These are phyloP conservation scores for Aspergillus floridensis DNA, from an alignment of 2,329 filamentous ascomycete species.

Conservation along the genomic window DNA sequence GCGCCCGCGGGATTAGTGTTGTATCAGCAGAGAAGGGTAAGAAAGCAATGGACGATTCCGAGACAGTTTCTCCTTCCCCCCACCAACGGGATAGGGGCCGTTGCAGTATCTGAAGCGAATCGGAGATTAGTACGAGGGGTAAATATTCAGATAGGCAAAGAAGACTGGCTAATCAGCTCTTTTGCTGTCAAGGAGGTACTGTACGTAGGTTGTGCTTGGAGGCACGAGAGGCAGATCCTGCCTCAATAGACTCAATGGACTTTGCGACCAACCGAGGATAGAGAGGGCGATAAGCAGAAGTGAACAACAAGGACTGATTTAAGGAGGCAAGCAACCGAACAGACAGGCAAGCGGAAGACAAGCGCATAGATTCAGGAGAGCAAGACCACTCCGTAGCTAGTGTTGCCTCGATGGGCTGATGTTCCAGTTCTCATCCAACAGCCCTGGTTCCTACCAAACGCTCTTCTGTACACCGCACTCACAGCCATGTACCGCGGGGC, in stretches of 20 bases:
- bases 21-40: neutral
- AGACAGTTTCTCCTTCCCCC: neutral
- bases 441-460: slow-evolving; percentile 2
- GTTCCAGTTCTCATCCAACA: slow-evolving; percentile 3
- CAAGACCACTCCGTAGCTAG: neutral
- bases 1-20: neutral
- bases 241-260: neutral
- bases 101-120: slow-evolving; percentile 8
- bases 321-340: neutral
- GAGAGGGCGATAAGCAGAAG: neutral
- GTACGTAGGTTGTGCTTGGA: neutral
- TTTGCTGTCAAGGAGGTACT: neutral
- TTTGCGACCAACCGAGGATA: neutral
- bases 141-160: slow-evolving; percentile 3
- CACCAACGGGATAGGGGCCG: neutral
- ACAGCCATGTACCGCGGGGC: slow-evolving; percentile 11
- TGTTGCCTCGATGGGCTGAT: slow-evolving; percentile 1
- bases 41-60: neutral
- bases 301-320: neutral
- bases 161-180: neutral
- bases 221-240: neutral
- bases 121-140: slow-evolving; percentile 8
- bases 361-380: neutral
- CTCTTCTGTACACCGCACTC: slow-evolving; percentile 1
- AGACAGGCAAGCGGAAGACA: neutral